Conservation (phyloP, 2,329 filamentous ascomycete genomes). For the Ophiostoma sp. region DNA sequence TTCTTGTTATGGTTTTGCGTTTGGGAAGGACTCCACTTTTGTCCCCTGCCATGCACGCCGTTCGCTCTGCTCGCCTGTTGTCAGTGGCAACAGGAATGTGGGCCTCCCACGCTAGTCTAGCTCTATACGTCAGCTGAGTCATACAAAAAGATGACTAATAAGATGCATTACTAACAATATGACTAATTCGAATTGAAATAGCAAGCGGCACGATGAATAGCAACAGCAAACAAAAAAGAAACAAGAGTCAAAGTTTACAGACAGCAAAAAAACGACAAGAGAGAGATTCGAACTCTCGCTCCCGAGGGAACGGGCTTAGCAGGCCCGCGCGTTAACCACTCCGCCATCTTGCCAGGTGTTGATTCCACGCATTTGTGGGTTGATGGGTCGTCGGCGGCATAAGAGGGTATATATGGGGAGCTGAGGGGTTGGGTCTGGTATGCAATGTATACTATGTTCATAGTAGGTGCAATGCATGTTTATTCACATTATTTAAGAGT, state of each 20-base stretch:
- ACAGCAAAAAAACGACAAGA: constrained; percentile 11
- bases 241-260: neutral
- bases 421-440: neutral
- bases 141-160: constrained; percentile 6
- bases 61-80: constrained; percentile 11
- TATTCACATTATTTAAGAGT: neutral
- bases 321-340: constrained; percentile 18
- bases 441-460: neutral
- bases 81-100: constrained; percentile 21
- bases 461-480: neutral
- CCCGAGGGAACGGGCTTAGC: constrained; percentile 18
- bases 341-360: constrained; percentile 12
- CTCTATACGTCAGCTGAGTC: constrained; percentile 10
- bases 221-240: neutral
- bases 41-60: neutral
- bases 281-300: constrained; percentile 19
- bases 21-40: constrained; percentile 13
- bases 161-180: neutral
- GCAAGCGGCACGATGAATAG: neutral
- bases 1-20: constrained; percentile 12
- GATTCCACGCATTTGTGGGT: neutral
- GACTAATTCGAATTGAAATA: neutral
- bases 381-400: neutral
- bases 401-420: neutral
- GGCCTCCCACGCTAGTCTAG: constrained; percentile 8